Base-by-base conservation (phyloP, 2,329 filamentous ascomycete genomes). In the Monosporascus sp. region DNA sequence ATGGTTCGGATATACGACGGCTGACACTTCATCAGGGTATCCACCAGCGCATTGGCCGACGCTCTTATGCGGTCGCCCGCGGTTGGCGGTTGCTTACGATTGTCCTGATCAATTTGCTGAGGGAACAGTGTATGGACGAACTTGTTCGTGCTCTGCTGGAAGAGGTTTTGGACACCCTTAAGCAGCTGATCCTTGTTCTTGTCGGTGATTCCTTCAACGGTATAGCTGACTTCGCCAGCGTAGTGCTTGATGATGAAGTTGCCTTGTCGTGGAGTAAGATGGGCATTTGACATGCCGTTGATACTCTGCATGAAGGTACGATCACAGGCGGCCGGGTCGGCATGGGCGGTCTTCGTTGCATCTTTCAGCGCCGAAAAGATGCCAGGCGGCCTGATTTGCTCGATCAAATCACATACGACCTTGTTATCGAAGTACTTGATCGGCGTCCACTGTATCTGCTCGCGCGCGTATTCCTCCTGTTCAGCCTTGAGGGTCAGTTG, bases 391-490 rank as follows among this genome's bases (percentile, higher is more conserved):
- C 92, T 80, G 67, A 88, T 85, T 67, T 95, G 89, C 72, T 99
- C 94, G 62, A 99, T 99, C 66, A 99, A 72, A 57, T 97, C 94
- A 70, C 94, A 99, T 53, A 99, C 94, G 48, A 99, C 87, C 78
- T 97, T 97, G 80, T 99, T 99, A 74, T 99, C 94, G 64, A 97
- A 99, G 74, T 97, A 99, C 66, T 94, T 95, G 79, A 99, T 99
- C 2, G 94, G 94, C 0, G 92, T 97, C 94, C 94, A 99, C 68
- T 96, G 86, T 67, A 99, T 99, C 77, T 97, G 87, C 72, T 99
- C 94, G 48, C 89, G 81, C 17, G 88, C 90, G 66, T 99, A 99
- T 70, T 99, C 94, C 63, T 99, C 94, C 74, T 99, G 94, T 70
- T 99, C 94, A 0, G 94, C 88, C 76, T 96, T 96, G 57, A 99